These are phyloP conservation scores for Venturia carpophila DNA, from an alignment of 2,329 filamentous ascomycete species.

Conservation along the genomic window DNA sequence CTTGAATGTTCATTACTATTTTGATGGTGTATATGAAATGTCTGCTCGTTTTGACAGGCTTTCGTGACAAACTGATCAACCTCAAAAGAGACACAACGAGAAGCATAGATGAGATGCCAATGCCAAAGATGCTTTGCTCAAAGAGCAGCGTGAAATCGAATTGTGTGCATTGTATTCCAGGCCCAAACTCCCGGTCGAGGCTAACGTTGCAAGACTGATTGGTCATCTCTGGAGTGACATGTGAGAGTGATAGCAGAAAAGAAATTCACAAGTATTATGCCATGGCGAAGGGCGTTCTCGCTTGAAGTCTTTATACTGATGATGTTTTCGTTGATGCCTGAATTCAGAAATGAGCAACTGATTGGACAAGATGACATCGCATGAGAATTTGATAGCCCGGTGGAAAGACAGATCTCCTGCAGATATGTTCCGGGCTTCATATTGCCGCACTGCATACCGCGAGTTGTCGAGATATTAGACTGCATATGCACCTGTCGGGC, in stretches of 20 bases:
- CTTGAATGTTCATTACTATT: slow-evolving; percentile 4
- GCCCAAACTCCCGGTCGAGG: slow-evolving; percentile 22
- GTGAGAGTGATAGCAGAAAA: neutral
- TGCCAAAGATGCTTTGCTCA: slow-evolving; percentile 23
- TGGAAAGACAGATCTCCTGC: neutral
- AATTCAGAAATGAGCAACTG: neutral
- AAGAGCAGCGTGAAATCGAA: slow-evolving; percentile 26
- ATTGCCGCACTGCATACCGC: neutral
- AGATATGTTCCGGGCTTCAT: neutral
- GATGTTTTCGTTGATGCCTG: neutral
- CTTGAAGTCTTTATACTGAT: neutral
- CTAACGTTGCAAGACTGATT: neutral
- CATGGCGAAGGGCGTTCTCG: neutral
- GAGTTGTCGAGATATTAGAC: neutral
- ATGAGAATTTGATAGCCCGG: neutral
- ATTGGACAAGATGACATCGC: neutral
- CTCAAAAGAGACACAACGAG: slow-evolving; percentile 18
- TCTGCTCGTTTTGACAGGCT: neutral
- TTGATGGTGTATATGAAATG: neutral
- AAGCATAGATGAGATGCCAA: slow-evolving; percentile 22
- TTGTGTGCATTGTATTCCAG: slow-evolving; percentile 20
- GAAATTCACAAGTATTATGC: neutral
- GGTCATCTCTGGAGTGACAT: neutral
- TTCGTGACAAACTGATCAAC: neutral
- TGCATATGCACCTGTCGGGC: neutral